Evolutionary conservation across 2,329 filamentous ascomycete genomes (phyloP).

Genomic region (Graphiopsis chlorocephala): DNA sequence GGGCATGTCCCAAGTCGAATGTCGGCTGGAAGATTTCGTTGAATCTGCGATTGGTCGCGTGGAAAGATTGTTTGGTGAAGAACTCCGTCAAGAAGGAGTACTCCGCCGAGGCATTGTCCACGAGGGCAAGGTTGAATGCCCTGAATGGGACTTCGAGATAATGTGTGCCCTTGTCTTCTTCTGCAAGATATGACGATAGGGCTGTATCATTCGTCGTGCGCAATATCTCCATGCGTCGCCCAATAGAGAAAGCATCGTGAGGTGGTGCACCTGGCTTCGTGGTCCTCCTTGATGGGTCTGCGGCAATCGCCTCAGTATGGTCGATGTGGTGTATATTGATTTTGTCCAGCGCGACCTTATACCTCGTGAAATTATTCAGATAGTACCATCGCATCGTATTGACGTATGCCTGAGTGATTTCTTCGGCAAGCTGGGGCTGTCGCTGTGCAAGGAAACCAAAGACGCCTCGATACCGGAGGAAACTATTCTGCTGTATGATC

Average conservation of each 20-base stretch:
- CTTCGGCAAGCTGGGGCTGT: slow-evolving; percentile 77
- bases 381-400: slow-evolving; percentile 99
- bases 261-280: slow-evolving; percentile 38
- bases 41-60: slow-evolving; percentile 78
- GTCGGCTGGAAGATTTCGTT: slow-evolving; percentile 85
- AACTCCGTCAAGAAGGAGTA: slow-evolving; percentile 91
- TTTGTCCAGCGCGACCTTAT: slow-evolving; percentile 78
- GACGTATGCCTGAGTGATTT: slow-evolving; percentile 90
- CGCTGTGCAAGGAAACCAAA: slow-evolving; percentile 81
- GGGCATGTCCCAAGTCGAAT: slow-evolving; percentile 73
- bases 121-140: slow-evolving; percentile 88
- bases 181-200: slow-evolving; percentile 81
- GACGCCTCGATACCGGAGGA: slow-evolving; percentile 83
- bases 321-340: slow-evolving; percentile 81
- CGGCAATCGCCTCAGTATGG: slow-evolving; percentile 69
- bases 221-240: slow-evolving; percentile 79
- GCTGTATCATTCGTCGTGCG: slow-evolving; percentile 71
- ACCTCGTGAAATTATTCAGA: slow-evolving; percentile 82
- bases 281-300: slow-evolving; percentile 58
- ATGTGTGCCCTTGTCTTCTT: slow-evolving; percentile 82
- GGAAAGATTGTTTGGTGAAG: slow-evolving; percentile 75
- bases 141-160: slow-evolving; percentile 89
- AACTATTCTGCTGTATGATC: slow-evolving; percentile 89
- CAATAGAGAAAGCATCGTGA: slow-evolving; percentile 86
- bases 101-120: slow-evolving; percentile 92